Conservation (phyloP, 2,329 filamentous ascomycete genomes). For the Huntiella omanensis region DNA sequence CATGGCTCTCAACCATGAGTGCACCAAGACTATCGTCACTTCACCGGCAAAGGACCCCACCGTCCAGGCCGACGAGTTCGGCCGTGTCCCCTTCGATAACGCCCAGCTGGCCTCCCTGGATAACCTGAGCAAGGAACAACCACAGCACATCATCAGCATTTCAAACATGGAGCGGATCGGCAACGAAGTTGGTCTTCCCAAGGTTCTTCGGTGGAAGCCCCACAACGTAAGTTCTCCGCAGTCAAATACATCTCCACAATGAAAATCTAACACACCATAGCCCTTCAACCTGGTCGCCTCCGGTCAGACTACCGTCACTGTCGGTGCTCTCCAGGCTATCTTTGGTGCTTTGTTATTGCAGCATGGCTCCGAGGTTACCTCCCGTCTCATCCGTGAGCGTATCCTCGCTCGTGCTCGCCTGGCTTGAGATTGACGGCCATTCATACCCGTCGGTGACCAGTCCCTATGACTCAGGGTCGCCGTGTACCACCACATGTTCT, state of each 20-base stretch:
- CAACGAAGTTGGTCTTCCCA: constrained; percentile 46
- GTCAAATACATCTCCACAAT: not conserved
- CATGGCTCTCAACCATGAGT: constrained; percentile 16
- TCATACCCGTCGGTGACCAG: too few relatives aligned
- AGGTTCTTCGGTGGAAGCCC: constrained; percentile 78
- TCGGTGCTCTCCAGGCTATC: constrained; percentile 65
- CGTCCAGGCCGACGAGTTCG: constrained; percentile 26
- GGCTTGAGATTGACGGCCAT: not conserved
- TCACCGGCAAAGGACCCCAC: constrained; percentile 16
- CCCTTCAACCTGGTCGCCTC: constrained; percentile 51
- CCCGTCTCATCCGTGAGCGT: constrained; percentile 54
- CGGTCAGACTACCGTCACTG: constrained; percentile 55
- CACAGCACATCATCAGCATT: constrained; percentile 43
- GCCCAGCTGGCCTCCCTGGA: constrained; percentile 53
- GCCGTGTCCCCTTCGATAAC: constrained; percentile 49
- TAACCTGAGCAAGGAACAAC: constrained; percentile 44
- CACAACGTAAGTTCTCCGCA: constrained; percentile 40
- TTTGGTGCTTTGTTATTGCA: constrained; percentile 81
- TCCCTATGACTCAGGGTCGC: not conserved
- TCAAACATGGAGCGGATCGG: constrained; percentile 50
- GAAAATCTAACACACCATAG: constrained; percentile 17
- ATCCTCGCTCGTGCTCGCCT: constrained; percentile 31
- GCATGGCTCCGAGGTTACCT: constrained; percentile 61
- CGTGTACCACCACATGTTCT: constrained; percentile 2
- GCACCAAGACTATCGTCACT: constrained; percentile 37